phyloP scores from a whole-genome alignment of 169 alveolate genomes.

The Amoebophrya sp. region DNA sequence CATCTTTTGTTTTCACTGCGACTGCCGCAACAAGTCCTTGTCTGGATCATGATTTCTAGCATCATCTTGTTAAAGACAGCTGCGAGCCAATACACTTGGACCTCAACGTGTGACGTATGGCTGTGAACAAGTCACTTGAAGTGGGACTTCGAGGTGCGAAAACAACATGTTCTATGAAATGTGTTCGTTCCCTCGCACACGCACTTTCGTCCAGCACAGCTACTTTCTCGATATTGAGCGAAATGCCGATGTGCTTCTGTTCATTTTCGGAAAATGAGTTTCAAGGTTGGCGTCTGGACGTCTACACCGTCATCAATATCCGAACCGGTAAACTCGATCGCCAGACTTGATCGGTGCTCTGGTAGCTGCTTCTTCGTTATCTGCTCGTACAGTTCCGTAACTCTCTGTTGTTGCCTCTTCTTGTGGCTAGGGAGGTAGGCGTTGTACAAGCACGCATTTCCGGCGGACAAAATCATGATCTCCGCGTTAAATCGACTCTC shows the following conservation, averaged over 20 bases:
- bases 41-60: too few relatives aligned
- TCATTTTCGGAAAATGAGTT: not conserved
- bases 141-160: too few relatives aligned
- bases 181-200: too few relatives aligned
- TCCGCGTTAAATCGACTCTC: conserved; percentile 70
- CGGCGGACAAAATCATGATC: conserved; percentile 75
- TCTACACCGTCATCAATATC: not conserved
- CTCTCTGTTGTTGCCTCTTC: conserved; percentile 37
- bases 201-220: too few relatives aligned
- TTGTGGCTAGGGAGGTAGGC: conserved; percentile 56
- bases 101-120: too few relatives aligned
- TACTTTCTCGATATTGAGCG: not conserved
- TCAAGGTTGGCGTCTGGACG: not conserved
- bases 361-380: not conserved
- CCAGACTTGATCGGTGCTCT: not conserved
- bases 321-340: not conserved
- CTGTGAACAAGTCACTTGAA: too few relatives aligned
- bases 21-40: too few relatives aligned
- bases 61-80: too few relatives aligned
- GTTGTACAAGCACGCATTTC: conserved; percentile 77
- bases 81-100: too few relatives aligned
- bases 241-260: not conserved
- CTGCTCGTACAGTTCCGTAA: not conserved
- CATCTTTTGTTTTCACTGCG: too few relatives aligned
- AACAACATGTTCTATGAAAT: too few relatives aligned